Evolutionary conservation across 805 yeast genomes (phyloP).

Genomic region (Myxozyma kluyveri): DNA sequence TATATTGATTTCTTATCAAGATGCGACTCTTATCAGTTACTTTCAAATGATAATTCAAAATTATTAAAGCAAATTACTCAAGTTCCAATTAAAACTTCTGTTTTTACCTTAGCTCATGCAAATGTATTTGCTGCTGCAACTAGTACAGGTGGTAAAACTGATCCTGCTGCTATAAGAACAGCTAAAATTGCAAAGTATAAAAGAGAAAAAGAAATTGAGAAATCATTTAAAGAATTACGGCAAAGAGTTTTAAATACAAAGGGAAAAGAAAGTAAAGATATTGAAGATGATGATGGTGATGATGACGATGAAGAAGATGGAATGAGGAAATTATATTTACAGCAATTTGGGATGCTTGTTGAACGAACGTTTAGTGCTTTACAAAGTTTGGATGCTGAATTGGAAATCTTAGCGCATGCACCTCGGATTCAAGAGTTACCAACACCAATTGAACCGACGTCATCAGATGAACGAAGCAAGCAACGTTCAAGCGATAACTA

Average conservation of each 20-base stretch:
- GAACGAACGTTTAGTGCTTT: constrained; percentile 55
- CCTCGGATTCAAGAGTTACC: constrained; percentile 29
- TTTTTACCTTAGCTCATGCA: constrained; percentile 9
- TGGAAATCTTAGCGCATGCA: constrained; percentile 53
- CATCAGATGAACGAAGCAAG: constrained; percentile 26
- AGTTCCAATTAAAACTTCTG: constrained; percentile 17
- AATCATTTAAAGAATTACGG: constrained; percentile 44
- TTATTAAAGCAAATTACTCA: constrained; percentile 12
- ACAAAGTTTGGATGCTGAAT: constrained; percentile 63
- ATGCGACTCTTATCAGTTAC: constrained; percentile 21
- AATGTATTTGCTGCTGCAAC: background rate
- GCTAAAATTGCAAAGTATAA: constrained; percentile 70
- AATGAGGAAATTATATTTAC: constrained; percentile 53
- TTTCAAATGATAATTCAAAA: constrained; percentile 4
- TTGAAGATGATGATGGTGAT: constrained; percentile 32
- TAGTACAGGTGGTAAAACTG: constrained; percentile 17
- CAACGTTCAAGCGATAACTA: constrained; percentile 44
- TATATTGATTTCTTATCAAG: constrained; percentile 16
- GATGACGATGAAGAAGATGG: constrained; percentile 59
- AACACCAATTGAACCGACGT: constrained; percentile 25
- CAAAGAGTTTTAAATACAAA: background rate
- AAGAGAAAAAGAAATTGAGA: constrained; percentile 53
- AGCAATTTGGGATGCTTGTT: constrained; percentile 53
- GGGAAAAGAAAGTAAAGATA: background rate
- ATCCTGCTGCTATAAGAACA: constrained; percentile 53